Percentiles rank a stretch among this genome's conserved stretches.
These are phyloP conservation scores for Hypoxylon fuscum DNA, from an alignment of 495 filamentous ascomycete species.

Conservation along the genomic window DNA sequence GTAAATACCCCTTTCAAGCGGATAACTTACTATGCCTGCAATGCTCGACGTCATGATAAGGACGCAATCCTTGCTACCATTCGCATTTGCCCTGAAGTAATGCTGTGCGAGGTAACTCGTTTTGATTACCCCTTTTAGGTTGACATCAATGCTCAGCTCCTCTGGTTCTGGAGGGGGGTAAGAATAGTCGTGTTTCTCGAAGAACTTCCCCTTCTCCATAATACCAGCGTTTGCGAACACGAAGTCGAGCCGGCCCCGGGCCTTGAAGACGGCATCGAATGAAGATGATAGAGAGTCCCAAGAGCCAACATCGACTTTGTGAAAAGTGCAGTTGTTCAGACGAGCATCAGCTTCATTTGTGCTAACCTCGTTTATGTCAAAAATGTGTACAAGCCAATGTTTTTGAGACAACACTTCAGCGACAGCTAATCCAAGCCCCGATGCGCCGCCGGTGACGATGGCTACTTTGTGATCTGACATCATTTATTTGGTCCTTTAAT, in stretches of 20 bases:
- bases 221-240: constrained; percentile 57
- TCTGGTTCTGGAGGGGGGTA: constrained; percentile 45
- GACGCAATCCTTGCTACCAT: constrained; percentile 42
- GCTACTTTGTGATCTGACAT: constrained; percentile 32
- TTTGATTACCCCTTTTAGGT: constrained; percentile 50
- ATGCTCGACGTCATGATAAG: constrained; percentile 53
- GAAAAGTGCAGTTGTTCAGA: constrained; percentile 11
- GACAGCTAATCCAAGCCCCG: constrained; percentile 32
- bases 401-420: constrained; percentile 25
- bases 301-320: constrained; percentile 31
- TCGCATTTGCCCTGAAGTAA: constrained; percentile 47
- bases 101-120: constrained; percentile 52
- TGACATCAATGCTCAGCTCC: constrained; percentile 50
- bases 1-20: not conserved
- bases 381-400: constrained; percentile 32
- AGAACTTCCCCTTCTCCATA: constrained; percentile 47
- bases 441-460: constrained; percentile 35
- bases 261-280: constrained; percentile 46
- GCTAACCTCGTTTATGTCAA: constrained; percentile 24
- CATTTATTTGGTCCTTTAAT: not conserved
- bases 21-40: constrained; percentile 46
- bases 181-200: constrained; percentile 31
- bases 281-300: constrained; percentile 40
- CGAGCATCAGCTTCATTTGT: not conserved
- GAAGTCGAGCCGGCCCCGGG: constrained; percentile 49